Conservation (phyloP, 305 asterid species). For the Fraxinus dipetala region DNA sequence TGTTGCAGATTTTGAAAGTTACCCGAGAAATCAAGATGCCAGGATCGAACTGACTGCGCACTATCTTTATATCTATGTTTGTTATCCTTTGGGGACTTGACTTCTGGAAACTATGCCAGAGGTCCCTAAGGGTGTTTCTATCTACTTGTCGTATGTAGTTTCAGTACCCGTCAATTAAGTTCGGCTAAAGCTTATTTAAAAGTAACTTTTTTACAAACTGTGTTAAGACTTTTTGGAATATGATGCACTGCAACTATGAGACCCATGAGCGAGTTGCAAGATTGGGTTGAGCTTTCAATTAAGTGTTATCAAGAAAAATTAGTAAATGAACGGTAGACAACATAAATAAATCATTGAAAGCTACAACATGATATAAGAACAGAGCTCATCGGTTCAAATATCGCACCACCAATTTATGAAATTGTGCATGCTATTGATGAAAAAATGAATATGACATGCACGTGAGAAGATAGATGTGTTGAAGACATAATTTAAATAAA, state of each 20-base stretch:
- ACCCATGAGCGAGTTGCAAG: neutral
- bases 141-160: neutral
- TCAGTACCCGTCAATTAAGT: neutral
- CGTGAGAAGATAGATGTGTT: neutral
- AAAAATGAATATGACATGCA: neutral
- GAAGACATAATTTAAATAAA: neutral
- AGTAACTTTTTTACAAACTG: neutral
- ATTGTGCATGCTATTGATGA: neutral
- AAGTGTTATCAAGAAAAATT: neutral
- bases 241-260: neutral
- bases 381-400: neutral
- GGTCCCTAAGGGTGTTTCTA: neutral
- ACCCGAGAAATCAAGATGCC: neutral
- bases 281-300: neutral
- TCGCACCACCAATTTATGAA: neutral
- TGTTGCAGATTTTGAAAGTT: slow-evolving; percentile 58
- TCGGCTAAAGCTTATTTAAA: neutral
- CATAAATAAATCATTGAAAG: neutral
- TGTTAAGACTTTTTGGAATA: neutral
- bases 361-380: neutral
- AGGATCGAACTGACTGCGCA: neutral
- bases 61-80: neutral
- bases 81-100: neutral
- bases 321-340: neutral
- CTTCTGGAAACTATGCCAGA: neutral